Base-by-base conservation (phyloP, 1,284 basidiomycete genomes). In the Leccinum insolens region DNA sequence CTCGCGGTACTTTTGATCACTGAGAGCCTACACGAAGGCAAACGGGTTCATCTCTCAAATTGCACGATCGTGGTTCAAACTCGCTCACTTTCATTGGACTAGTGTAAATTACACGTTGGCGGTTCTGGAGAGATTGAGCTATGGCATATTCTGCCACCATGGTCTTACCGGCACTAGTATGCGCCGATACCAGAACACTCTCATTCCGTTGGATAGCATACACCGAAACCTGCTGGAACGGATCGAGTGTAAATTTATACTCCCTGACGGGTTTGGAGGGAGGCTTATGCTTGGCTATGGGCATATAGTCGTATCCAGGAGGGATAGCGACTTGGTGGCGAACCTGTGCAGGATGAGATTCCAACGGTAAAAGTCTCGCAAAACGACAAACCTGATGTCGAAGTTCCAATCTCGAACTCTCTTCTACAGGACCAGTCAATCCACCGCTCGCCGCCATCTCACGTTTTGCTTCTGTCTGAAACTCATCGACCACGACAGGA, bases 111-210 rank as follows among this genome's bases (percentile, higher is more conserved):
- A 99, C 96, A 79, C 98, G 88, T 81, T 98, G 96, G 75, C 95
- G 95, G 76, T 92, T 89, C 78, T 89, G 88, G 72, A 99, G 83
- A 84, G 94, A 97, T 76, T 97, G 95, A 0, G 98, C 98, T 77
- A 99, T 99, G 58, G 98, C 98, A 80, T 99, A 99, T 82, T 99
- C 98, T 65, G 98, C 98, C 65, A 99, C 97, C 66, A 99, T 96
- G 3, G 97, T 99, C 82, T 99, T 99, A 73, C 97, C 97, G 17
- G 97, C 97, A 80, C 94, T 96, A 2, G 97, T 99, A 82, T 99
- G 97, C 0, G 97, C 97, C n/a, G 96, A 98, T 1, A 99, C 98
- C 62, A 99, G 86, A 3, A 99, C 98, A 75, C 93, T 96, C 82
- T 99, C 98, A 79, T 96, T 96, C 41, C 98, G 86, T 80, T 99